These are phyloP conservation scores for Hyphodiscus sp. DNA, from an alignment of 2,329 filamentous ascomycete species.

Conservation along the genomic window DNA sequence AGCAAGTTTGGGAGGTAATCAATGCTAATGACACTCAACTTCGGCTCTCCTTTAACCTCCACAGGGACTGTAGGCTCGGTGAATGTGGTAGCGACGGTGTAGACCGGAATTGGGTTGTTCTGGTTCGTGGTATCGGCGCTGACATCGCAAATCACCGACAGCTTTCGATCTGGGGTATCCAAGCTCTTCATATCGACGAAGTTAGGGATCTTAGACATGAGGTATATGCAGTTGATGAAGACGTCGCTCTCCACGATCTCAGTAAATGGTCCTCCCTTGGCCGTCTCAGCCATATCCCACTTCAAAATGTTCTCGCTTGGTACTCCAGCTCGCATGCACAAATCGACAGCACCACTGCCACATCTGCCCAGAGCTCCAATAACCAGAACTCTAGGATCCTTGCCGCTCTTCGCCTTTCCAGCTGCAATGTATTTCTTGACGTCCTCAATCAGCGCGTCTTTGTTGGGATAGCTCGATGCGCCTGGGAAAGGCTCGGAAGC, in stretches of 20 bases:
- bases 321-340: conserved; percentile 69
- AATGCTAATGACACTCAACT: conserved; percentile 76
- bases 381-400: conserved; percentile 68
- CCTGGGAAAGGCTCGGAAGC: conserved; percentile 58
- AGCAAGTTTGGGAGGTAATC: conserved; percentile 80
- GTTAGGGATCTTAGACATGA: conserved; percentile 69
- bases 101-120: conserved; percentile 66
- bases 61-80: conserved; percentile 79
- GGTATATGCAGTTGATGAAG: conserved; percentile 87
- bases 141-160: conserved; percentile 78
- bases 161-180: conserved; percentile 58
- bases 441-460: conserved; percentile 64
- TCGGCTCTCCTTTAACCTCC: conserved; percentile 45
- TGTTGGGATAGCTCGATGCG: conserved; percentile 65
- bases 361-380: conserved; percentile 83
- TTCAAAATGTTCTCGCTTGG: conserved; percentile 58
- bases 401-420: conserved; percentile 60
- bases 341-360: conserved; percentile 75
- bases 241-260: conserved; percentile 72
- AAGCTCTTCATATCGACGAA: conserved; percentile 72
- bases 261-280: conserved; percentile 60
- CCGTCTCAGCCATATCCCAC: conserved; percentile 75
- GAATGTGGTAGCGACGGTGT: conserved; percentile 80
- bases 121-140: conserved; percentile 68
- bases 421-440: conserved; percentile 65